Evolutionary conservation across 1,284 basidiomycete species (phyloP), one percentile per base, ranked within the genome.

Genomic region (Ganoderma multipileum): DNA sequence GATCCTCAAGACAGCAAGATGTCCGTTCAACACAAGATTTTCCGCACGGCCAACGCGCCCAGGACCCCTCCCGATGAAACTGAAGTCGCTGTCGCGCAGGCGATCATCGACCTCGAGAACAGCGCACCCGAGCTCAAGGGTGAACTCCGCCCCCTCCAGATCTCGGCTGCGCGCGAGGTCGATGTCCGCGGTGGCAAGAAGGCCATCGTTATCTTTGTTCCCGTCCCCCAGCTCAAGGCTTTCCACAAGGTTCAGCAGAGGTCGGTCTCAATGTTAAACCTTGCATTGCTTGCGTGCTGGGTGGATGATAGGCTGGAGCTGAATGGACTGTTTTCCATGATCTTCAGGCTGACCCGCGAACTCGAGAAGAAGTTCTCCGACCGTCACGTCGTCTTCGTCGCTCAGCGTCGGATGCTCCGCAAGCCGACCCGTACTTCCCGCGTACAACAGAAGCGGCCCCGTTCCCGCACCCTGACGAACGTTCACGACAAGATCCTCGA

Each of bases 331-430:
- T 47, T 36, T 36, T 61, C 41, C 41, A 42, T 57, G 16, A 11
- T 9, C 44, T 2, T n/a, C 64, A 99, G 97, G 83, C 92, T 99
- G 80, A 98, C 96, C 75, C 93, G 97, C 72, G 97, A 99, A 84
- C 91, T 99, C 80, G 98, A 99, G 91, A 99, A 99, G 91, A 99
- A 99, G 87, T 99, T 99, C 87, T 96, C 97, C 65, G 96, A 98
- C 84, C 93, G 96, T 80, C 97, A 98, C 85, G 95, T 99, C 81
- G 95, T 99, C 73, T 99, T 99, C 82, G 91, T 99, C 81, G 97
- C 95, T 68, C 98, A 99, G 86, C 96, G 98, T 83, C 93, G 97
- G 80, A 97, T 99, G 91, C 89, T 99, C 82, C 93, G 93, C 87
- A 99, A 98, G 86, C 97, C 97, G 73, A 96, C 95, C 78, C 95